Evolutionary conservation across 768 basidiomycete genomes (phyloP), one percentile per base, ranked within the genome.

Genomic region (Suillus clintonianus): DNA sequence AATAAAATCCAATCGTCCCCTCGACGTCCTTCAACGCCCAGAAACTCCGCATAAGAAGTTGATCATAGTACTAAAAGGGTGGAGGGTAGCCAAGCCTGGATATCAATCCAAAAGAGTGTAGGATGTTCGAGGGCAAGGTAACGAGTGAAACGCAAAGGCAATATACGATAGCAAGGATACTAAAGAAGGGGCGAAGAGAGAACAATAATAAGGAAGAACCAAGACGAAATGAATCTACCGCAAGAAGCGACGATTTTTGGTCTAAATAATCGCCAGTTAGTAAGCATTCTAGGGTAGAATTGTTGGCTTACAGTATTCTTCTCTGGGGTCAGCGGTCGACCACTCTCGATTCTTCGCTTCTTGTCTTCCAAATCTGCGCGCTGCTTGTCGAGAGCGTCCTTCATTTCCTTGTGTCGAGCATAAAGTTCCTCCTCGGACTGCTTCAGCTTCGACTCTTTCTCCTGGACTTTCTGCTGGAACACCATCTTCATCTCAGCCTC

Each of bases 401-500:
- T 99, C 97, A 99, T 99, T 78, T 99, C 97, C 78, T 94, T 91
- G 84, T 99, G 97, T 64, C 97, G 89, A 64, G 96, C 92, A 75
- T 99, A 99, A 19, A 99, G 86, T 82, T 99, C 97, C 81, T 99
- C 97, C 80, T 99, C 97, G 60, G 92, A 94, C 78, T 99, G 97
- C 82, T 98, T 98, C 76, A 99, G 85, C 80, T 99, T 99, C 68
- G 94, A 87, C 77, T 99, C 97, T 84, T 99, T 99, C 78, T 99
- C 97, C 76, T 95, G 94, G 61, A 99, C 97, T 79, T 99, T 99
- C 80, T 99, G 97, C 76, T 96, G 95, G 95, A 99, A 99, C 71
- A 99, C 97, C 94, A 97, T 95, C 88, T 98, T 99, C 97, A 99
- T 99, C 85, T 99, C 97, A 62, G 95, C 92, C 81, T 99, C 97